Evolutionary conservation across 2,329 filamentous ascomycete genomes (phyloP).

Genomic region (Penicillium olsonii): DNA sequence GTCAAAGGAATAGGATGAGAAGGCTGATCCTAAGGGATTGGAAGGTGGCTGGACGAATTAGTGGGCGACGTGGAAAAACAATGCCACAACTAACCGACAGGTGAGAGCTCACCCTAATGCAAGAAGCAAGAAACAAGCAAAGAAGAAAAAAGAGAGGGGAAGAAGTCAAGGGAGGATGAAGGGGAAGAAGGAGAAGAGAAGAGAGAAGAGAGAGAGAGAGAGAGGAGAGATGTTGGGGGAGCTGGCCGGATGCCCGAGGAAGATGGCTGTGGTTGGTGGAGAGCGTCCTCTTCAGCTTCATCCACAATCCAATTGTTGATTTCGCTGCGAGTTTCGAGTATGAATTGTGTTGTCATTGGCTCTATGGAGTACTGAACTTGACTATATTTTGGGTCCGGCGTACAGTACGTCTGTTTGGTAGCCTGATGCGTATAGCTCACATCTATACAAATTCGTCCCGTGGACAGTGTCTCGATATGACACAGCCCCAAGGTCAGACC

Average conservation of each 20-base stretch:
- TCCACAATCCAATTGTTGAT: conserved; percentile 23
- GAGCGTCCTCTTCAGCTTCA: conserved; percentile 24
- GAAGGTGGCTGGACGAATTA: conserved; percentile 38
- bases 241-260: conserved; percentile 24
- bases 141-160: conserved; percentile 20
- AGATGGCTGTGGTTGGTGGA: conserved; percentile 25
- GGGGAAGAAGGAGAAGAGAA: conserved; percentile 25
- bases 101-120: conserved; percentile 11
- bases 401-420: background rate
- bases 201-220: conserved; percentile 26
- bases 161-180: conserved; percentile 29
- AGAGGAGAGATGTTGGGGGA: conserved; percentile 25
- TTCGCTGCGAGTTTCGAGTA: background rate
- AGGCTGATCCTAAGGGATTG: conserved; percentile 37
- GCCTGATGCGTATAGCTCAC: background rate
- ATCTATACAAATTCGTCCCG: background rate
- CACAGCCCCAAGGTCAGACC: conserved; percentile 14
- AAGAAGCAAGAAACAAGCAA: conserved; percentile 21
- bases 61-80: conserved; percentile 19
- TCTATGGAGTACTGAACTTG: background rate
- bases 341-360: background rate
- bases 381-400: background rate
- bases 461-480: conserved; percentile 4
- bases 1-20: conserved; percentile 14
- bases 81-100: conserved; percentile 13